Evolutionary conservation across 495 filamentous ascomycete genomes (phyloP), one percentile per base, ranked within the genome.

Genomic region (Podospora pseudocomata): DNA sequence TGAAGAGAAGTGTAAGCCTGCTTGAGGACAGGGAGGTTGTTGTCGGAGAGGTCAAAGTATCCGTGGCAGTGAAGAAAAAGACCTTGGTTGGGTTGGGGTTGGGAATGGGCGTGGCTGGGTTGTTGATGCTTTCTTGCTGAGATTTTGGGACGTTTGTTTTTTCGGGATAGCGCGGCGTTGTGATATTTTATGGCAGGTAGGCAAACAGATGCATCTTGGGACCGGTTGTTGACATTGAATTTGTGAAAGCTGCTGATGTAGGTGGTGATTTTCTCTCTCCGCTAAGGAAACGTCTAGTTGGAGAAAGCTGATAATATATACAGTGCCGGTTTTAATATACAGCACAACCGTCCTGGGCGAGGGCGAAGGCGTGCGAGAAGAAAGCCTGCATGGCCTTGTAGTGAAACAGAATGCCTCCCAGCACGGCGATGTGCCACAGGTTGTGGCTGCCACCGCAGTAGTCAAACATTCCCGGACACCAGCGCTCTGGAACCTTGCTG

Each of bases 321-420:
- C 18, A 19, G 23, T 58, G 15, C 55, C n/a, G 4, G 4, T 56
- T 32, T 76, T 72, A 84, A 70, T 81, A 83, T 28, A 73, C 67
- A 54, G 79, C 77, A 75, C 85, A 87, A 23, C 81, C 84, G 30
- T 76, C 79, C 71, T 82, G 72, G 34, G 90, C 92, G 60, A 92
- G 83, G 67, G 80, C 75, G 79, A 97, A 97, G n/a, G 95, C 95
- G 56, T 84, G 82, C 0, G 90, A 81, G 72, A 99, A 99, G 73
- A 99, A 93, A 60, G 92, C 87, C 74, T 97, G 92, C 95, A 99
- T 98, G 27, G 95, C 95, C 27, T 84, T 82, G 76, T 97, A 99
- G 80, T 99, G 95, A 76, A 94, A 98, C 5, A 98, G 78, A 60
- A 99, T 99, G n/a, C 95, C 95, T 20, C 93, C 91, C 28, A 99